Conservation (phyloP, 2,329 filamentous ascomycete genomes). For the Diaporthe australafricana region DNA sequence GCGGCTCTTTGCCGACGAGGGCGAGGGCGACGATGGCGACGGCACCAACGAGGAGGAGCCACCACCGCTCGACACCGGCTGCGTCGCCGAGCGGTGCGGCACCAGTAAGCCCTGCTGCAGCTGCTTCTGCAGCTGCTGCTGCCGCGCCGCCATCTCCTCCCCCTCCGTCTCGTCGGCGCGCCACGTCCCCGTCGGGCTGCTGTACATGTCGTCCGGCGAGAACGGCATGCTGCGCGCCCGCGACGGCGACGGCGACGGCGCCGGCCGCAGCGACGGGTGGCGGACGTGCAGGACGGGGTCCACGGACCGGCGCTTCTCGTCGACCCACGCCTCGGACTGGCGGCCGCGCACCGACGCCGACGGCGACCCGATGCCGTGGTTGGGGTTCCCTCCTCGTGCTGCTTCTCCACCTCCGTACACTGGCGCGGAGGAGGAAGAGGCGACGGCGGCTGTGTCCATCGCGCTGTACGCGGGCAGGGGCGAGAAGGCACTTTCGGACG, state of each 20-base stretch:
- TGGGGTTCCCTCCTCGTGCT: too few relatives aligned
- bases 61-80: too few relatives aligned
- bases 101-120: too few relatives aligned
- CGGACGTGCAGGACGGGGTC: background rate
- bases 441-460: background rate
- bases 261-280: background rate
- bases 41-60: too few relatives aligned
- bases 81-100: too few relatives aligned
- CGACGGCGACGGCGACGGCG: too few relatives aligned
- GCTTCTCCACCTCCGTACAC: too few relatives aligned
- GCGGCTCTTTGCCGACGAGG: background rate
- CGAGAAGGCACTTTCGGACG: background rate
- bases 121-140: background rate
- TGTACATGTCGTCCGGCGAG: background rate
- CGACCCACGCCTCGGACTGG: background rate
- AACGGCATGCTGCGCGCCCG: background rate
- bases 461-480: background rate
- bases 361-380: background rate
- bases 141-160: background rate
- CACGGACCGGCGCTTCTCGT: slow-evolving; percentile 2
- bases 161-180: background rate
- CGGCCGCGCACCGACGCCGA: background rate
- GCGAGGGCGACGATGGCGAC: background rate
- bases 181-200: background rate
- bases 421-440: background rate